Conservation (phyloP, 768 basidiomycete genomes). For the Amanita molliuscula region DNA sequence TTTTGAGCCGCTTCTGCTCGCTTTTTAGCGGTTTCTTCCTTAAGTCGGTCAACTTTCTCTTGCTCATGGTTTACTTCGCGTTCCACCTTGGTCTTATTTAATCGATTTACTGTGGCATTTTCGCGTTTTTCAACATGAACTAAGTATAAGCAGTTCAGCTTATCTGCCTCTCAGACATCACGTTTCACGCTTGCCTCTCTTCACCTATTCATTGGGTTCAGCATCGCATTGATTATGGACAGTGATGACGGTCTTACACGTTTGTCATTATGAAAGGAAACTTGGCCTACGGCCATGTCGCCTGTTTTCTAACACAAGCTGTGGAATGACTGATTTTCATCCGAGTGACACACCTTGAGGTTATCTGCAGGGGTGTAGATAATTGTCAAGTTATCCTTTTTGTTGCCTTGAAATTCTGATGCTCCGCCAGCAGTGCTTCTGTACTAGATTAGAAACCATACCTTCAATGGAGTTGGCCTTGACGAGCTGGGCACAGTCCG, state of each 20-base stretch:
- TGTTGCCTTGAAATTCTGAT: constrained; percentile 60
- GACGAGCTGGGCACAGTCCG: constrained; percentile 89
- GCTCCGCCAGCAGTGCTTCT: neutral
- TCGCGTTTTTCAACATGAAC: constrained; percentile 76
- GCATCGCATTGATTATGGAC: neutral
- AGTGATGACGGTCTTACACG: constrained; percentile 32
- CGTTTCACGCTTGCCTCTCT: constrained; percentile 43
- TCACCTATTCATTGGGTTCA: constrained; percentile 41
- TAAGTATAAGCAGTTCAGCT: constrained; percentile 36
- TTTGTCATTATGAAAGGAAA: constrained; percentile 90
- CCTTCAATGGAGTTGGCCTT: constrained; percentile 98
- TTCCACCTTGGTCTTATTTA: constrained; percentile 90
- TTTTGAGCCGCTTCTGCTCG: constrained; percentile 55
- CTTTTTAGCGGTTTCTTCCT: constrained; percentile 58
- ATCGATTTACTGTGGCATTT: constrained; percentile 82
- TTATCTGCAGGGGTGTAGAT: constrained; percentile 93
- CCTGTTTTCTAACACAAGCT: constrained; percentile 70
- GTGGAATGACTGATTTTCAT: neutral
- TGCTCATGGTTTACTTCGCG: constrained; percentile 84
- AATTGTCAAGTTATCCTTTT: constrained; percentile 86
- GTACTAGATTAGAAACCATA: constrained; percentile 14
- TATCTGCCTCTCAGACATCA: neutral
- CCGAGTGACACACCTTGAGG: constrained; percentile 56
- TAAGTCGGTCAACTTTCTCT: constrained; percentile 74
- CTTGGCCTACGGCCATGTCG: constrained; percentile 95